Percentiles rank a stretch among this genome's conserved stretches.
phyloP scores from a whole-genome alignment of 2,329 filamentous ascomycete genomes.

The Gaeumannomyces sp. region DNA sequence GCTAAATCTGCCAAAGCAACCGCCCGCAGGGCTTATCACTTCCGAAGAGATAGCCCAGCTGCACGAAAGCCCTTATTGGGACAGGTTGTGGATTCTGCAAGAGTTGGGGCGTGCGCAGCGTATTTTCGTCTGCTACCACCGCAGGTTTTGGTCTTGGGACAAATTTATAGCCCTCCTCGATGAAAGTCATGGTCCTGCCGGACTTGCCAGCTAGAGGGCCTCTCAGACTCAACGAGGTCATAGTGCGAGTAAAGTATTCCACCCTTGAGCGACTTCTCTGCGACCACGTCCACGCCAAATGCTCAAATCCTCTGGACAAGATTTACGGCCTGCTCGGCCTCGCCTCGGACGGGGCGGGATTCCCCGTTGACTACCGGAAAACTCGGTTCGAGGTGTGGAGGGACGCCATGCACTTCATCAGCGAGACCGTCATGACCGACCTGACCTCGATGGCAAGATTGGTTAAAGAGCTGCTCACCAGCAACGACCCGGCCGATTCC shows the following conservation, averaged over 20 bases:
- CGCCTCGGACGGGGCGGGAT: conserved; percentile 19
- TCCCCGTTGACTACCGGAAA: conserved; percentile 24
- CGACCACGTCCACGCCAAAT: conserved; percentile 19
- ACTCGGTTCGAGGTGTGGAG: conserved; percentile 21
- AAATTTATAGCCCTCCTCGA: neutral
- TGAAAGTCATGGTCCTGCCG: neutral
- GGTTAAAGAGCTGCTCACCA: neutral
- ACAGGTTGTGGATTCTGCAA: neutral
- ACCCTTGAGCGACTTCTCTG: conserved; percentile 18
- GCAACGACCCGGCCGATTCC: neutral
- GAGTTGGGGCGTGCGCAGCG: neutral
- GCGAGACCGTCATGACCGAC: neutral
- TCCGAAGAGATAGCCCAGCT: too few relatives aligned
- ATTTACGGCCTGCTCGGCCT: conserved; percentile 25
- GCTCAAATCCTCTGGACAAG: conserved; percentile 24
- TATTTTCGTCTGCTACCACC: neutral
- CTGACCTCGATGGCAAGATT: neutral
- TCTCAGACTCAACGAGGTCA: conserved; percentile 15
- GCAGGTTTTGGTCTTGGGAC: neutral
- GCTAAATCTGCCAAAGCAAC: too few relatives aligned
- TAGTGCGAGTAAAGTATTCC: conserved; percentile 11
- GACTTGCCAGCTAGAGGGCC: conserved; percentile 8
- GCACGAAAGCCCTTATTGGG: neutral
- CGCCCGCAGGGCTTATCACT: too few relatives aligned
- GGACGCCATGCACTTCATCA: conserved; percentile 18